Evolutionary conservation across 345 rosid genomes (phyloP).

Genomic region (Pugionium cornutum): DNA sequence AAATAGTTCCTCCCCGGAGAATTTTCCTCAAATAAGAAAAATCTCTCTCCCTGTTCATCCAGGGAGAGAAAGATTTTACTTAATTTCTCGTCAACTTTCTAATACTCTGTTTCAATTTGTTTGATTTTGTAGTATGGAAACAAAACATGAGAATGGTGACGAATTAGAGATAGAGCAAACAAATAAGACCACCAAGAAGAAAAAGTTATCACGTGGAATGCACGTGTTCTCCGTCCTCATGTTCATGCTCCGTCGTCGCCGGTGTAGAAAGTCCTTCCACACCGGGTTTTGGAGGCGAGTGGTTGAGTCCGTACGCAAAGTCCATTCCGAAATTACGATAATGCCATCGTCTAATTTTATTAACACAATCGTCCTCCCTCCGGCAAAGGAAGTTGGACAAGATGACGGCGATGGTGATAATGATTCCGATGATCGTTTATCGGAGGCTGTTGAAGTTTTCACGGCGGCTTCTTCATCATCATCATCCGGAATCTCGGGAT

Average conservation of each 20-base stretch:
- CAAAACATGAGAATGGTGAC: slow-evolving; percentile 32
- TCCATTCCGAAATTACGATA: slow-evolving; percentile 21
- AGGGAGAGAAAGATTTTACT: slow-evolving; percentile 28
- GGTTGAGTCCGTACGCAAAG: slow-evolving; percentile 52
- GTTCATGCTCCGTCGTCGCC: slow-evolving; percentile 45
- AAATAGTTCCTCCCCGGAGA: slow-evolving; percentile 1
- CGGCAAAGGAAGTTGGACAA: neutral
- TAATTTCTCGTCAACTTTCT: neutral
- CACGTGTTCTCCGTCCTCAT: slow-evolving; percentile 50
- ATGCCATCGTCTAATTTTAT: slow-evolving; percentile 36
- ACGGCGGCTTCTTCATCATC: slow-evolving; percentile 35
- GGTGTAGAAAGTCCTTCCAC: slow-evolving; percentile 43
- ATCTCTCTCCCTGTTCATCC: slow-evolving; percentile 26
- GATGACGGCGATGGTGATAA: neutral
- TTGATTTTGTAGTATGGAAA: slow-evolving; percentile 28
- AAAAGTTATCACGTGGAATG: slow-evolving; percentile 45
- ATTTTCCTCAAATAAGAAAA: neutral
- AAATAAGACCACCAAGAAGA: slow-evolving; percentile 14
- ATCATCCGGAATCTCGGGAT: slow-evolving; percentile 39
- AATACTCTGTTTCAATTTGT: slow-evolving; percentile 12
- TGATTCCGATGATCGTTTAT: slow-evolving; percentile 19
- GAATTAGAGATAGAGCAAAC: slow-evolving; percentile 32
- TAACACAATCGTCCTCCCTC: slow-evolving; percentile 43
- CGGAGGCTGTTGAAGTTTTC: slow-evolving; percentile 33
- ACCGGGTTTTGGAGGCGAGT: slow-evolving; percentile 45